Conservation (phyloP, 176 grass and related monocot genomes). For the Saccharum spontaneum region DNA sequence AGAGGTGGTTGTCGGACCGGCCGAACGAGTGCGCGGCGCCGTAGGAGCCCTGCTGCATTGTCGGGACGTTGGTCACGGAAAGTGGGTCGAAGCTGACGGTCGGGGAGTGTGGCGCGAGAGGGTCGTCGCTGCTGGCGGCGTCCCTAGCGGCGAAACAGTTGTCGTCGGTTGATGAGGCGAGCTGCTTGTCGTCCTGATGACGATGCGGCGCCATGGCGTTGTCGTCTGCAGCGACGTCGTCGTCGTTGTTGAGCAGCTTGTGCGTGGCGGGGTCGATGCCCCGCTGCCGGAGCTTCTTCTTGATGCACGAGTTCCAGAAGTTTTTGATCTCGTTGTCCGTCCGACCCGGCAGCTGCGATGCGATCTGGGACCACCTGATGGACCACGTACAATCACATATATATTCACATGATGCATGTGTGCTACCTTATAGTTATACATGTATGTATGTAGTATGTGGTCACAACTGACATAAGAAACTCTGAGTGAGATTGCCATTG, state of each 20-base stretch:
- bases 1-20: slow-evolving; percentile 26
- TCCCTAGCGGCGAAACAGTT: slow-evolving; percentile 8
- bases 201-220: neutral
- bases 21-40: slow-evolving; percentile 7
- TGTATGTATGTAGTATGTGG: too few species aligned
- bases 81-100: slow-evolving; percentile 50
- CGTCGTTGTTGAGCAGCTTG: slow-evolving; percentile 46
- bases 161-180: neutral
- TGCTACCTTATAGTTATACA: too few species aligned
- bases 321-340: slow-evolving; percentile 98
- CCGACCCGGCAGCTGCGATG: slow-evolving; percentile 76
- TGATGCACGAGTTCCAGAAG: slow-evolving; percentile 92
- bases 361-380: slow-evolving; percentile 92
- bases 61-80: slow-evolving; percentile 39
- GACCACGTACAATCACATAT: neutral
- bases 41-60: slow-evolving; percentile 45
- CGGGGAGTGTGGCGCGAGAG: slow-evolving; percentile 33
- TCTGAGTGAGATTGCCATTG: neutral
- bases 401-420: neutral
- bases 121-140: neutral
- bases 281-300: slow-evolving; percentile 82
- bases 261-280: slow-evolving; percentile 82
- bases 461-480: too few species aligned
- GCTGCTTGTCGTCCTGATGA: neutral
- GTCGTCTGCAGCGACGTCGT: neutral